phyloP scores from a whole-genome alignment of 2,329 filamentous ascomycete species.

The Fonsecaea monophora region DNA sequence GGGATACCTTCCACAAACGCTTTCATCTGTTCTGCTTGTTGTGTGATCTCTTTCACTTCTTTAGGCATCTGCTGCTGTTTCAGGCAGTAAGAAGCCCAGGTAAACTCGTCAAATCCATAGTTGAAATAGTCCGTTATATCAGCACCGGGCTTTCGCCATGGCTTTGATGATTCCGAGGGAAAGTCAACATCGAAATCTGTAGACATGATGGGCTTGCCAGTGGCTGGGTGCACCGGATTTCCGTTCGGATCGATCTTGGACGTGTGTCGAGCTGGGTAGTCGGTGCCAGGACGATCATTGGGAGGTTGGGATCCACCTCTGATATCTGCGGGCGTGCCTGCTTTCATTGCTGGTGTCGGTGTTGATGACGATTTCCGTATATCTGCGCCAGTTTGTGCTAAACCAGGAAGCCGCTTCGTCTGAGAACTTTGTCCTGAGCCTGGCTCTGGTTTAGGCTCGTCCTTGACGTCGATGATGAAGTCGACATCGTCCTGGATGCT shows the following conservation, averaged over 20 bases:
- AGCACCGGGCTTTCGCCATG: constrained; percentile 92
- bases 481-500: constrained; percentile 55
- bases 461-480: constrained; percentile 57
- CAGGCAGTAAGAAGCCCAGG: constrained; percentile 90
- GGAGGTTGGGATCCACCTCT: constrained; percentile 44
- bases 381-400: constrained; percentile 47
- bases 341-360: constrained; percentile 43
- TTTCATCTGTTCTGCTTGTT: constrained; percentile 66
- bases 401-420: constrained; percentile 48
- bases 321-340: constrained; percentile 34
- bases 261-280: constrained; percentile 70
- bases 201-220: constrained; percentile 80
- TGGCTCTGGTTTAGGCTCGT: constrained; percentile 48
- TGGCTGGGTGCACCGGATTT: constrained; percentile 76
- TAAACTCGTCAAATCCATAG: constrained; percentile 73
- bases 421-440: constrained; percentile 46
- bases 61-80: constrained; percentile 82
- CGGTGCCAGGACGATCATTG: constrained; percentile 62
- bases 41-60: constrained; percentile 83
- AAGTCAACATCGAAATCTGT: constrained; percentile 78
- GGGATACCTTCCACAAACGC: constrained; percentile 60
- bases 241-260: constrained; percentile 80
- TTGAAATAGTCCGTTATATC: constrained; percentile 86
- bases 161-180: constrained; percentile 78
- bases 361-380: constrained; percentile 47